Conservation (phyloP, 225 moss, liverwort and hornwort species). For the Lunularia cruciata region DNA sequence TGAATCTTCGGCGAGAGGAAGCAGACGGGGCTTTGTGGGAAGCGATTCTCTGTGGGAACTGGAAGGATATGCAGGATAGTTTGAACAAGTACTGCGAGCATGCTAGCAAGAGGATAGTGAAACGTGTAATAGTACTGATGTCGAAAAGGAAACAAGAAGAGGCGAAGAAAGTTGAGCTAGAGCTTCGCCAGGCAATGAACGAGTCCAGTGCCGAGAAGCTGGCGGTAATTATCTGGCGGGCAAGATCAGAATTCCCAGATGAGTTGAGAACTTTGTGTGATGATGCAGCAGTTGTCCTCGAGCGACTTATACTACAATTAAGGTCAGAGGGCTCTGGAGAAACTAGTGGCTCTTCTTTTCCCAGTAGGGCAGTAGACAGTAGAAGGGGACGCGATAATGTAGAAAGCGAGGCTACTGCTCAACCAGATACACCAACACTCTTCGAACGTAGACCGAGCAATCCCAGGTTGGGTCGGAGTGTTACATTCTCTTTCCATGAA, state of each 20-base stretch:
- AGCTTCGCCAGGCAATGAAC: conserved; percentile 25
- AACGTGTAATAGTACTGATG: conserved; percentile 30
- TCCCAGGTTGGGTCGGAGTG: conserved; percentile 22
- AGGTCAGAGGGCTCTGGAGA: conserved; percentile 13
- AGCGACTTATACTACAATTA: conserved; percentile 3
- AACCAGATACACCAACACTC: conserved; percentile 11
- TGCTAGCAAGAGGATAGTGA: conserved; percentile 35
- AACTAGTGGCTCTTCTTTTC: neutral
- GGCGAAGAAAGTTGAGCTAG: conserved; percentile 19
- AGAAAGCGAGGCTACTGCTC: neutral
- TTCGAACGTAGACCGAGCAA: conserved; percentile 1
- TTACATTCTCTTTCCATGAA: conserved; percentile 28
- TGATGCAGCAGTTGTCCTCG: conserved; percentile 25
- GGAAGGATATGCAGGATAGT: conserved; percentile 32
- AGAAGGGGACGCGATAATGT: conserved; percentile 10
- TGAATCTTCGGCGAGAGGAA: conserved; percentile 25
- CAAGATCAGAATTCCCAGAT: conserved; percentile 23
- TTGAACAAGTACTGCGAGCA: conserved; percentile 15
- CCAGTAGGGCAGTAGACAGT: conserved; percentile 20
- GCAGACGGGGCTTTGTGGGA: conserved; percentile 36
- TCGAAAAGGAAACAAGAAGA: conserved; percentile 30
- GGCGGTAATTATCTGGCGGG: conserved; percentile 11
- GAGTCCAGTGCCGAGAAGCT: conserved; percentile 12
- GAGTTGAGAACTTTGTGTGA: conserved; percentile 18
- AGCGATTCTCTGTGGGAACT: conserved; percentile 29